These are phyloP conservation scores for Penicillium turbatum DNA, from an alignment of 495 filamentous ascomycete genomes.

Conservation along the genomic window DNA sequence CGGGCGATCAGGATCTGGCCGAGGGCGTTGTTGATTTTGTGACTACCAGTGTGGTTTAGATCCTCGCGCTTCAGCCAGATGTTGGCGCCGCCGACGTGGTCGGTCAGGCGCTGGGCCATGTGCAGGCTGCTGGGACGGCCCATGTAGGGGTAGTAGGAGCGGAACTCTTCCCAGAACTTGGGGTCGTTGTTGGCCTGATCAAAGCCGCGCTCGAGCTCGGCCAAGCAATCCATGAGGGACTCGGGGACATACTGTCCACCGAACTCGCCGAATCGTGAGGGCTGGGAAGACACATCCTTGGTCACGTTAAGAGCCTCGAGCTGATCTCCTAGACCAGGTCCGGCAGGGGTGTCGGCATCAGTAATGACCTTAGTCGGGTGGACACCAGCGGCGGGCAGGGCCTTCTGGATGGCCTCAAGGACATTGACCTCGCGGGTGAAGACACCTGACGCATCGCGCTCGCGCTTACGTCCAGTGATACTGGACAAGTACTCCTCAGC, in stretches of 20 bases:
- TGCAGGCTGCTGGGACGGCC: slow-evolving; percentile 89
- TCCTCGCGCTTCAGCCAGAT: slow-evolving; percentile 98
- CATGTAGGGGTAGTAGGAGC: slow-evolving; percentile 97
- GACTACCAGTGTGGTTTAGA: slow-evolving; percentile 78
- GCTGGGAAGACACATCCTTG: slow-evolving; percentile 53
- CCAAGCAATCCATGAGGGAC: slow-evolving; percentile 93
- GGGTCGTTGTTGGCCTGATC: slow-evolving; percentile 78
- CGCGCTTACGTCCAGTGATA: slow-evolving; percentile 61
- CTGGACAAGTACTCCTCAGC: slow-evolving; percentile 84
- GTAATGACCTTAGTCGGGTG: slow-evolving; percentile 55
- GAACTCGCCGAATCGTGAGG: slow-evolving; percentile 90
- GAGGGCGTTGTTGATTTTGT: slow-evolving; percentile 97
- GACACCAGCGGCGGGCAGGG: slow-evolving; percentile 24
- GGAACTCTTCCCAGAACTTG: slow-evolving; percentile 94
- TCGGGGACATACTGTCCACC: slow-evolving; percentile 99
- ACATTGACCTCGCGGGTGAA: slow-evolving; percentile 38
- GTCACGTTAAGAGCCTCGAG: slow-evolving; percentile 64
- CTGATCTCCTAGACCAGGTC: slow-evolving; percentile 65
- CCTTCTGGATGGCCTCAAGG: slow-evolving; percentile 59
- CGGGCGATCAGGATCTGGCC: slow-evolving; percentile 83
- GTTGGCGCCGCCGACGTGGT: slow-evolving; percentile 83
- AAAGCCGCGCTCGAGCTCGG: slow-evolving; percentile 89
- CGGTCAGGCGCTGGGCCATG: slow-evolving; percentile 79
- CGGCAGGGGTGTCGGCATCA: slow-evolving; percentile 52
- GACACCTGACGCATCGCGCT: slow-evolving; percentile 36